Evolutionary conservation across 75 land plant species (phyloP), one percentile per base, ranked within the genome.

Genomic region (Picea sitchensis): DNA sequence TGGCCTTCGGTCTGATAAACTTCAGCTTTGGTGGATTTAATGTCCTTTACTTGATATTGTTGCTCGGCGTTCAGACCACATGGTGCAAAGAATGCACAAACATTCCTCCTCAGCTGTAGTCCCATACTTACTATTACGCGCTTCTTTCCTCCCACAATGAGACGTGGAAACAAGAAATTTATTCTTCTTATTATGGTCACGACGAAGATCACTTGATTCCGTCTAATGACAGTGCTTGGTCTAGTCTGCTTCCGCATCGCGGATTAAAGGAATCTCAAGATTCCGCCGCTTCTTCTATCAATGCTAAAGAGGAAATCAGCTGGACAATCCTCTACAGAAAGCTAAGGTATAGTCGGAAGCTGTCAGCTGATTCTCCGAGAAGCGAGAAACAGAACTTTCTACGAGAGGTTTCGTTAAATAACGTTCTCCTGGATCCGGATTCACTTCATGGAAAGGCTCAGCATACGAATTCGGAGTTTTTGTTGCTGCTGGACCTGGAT

Each of bases 401-500:
- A 14, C 80, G 82, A 69, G 96, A 94, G 58, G 84, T 94, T n/a
- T 87, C 94, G 1, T 87, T 95, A 76, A 88, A 93, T 68, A 86
- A 93, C 78, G 94, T 96, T 65, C 81, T 91, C 58, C 78, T 96
- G 81, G 84, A 82, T 31, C 78, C 86, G 5, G 2, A 38, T 12
- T 90, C 98, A 6, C 13, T 83, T 1, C 86, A 92, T 47, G 83
- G 89, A 11, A 58, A n/a, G 54, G 96, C 96, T n/a, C 96, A 96
- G 71, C 86, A 89, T 31, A 96, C 96, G 2, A 94, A 96, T 77
- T 79, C 94, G 80, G 90, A 94, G 76, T 96, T 92, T 81, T 71
- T 96, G 80, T 79, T 96, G 81, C 65, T 90, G 90, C 78, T 94
- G 82, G 94, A 96, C 79, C 88, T 89, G 61, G 96, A 96, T 81